Evolutionary conservation across 108 stramenopile species (phyloP), one percentile per base, ranked within the genome.

Genomic region (Cyclotella sp.): DNA sequence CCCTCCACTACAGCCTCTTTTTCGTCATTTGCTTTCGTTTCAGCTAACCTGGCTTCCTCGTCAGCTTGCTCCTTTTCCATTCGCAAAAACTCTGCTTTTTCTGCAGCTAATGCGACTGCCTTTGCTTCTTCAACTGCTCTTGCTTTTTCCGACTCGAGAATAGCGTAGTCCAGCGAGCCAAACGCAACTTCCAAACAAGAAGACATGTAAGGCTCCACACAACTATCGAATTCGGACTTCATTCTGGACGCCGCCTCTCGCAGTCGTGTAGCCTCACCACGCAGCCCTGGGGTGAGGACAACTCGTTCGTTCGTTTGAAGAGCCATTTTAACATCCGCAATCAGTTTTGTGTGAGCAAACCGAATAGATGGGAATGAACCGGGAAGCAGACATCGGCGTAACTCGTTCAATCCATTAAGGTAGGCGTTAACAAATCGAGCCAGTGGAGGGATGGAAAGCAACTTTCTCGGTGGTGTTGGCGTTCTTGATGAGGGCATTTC

Each of bases 371-470:
- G 44, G 63, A 91, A 92, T 19, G 91, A 76, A 34, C 93, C 90
- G 15, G 94, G 90, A 46, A 95, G 74, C 26, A 95, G 70, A 72
- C 94, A 95, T 40, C 94, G 91, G 27, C 94, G 88, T 22, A 92
- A 65, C 85, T 95, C 94, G 70, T 95, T 95, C 78, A 95, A 65
- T 45, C 94, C 94, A 27, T 68, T 71, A 40, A 92, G 83, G 64
- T 88, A 88, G 7, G 89, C 85, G 82, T 95, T 95, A 0, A 95
- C 81, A 55, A 92, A 84, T 45, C 94, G 80, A 44, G 90, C 94
- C 74, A 95, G 44, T n/a, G 94, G 89, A 21, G 94, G 94, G n/a
- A 86, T 39, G n/a, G 89, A 83, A 70, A 95, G 87, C 21, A 95
- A 70, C 45, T 81, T 79, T 45, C 94, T 84, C 14, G 94, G 94